Base-by-base conservation (phyloP, 257 asterid species). In the Solanum tacnaense region DNA sequence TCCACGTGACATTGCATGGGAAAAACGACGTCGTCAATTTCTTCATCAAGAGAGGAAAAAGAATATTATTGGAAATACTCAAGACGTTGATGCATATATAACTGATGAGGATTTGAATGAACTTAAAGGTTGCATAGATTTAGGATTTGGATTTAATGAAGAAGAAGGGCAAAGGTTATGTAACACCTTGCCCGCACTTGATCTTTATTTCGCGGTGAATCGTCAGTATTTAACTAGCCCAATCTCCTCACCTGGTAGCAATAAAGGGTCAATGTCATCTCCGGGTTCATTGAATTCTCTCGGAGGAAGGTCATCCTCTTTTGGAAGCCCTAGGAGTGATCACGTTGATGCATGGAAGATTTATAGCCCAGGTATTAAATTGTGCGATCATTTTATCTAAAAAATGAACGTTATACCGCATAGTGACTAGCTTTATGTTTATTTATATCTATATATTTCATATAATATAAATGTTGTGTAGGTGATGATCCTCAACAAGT, bases 101-200 rank as follows among this genome's bases (percentile, higher is more conserved):
- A 95, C 98, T 3, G 98, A 96, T 65, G 98, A 94, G 91, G 98
- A 96, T 76, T 89, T 96, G 74, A 91, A 91, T 6, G 98, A 96
- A 92, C 93, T 96, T 3, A 96, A 92, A 87, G 98, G 98, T 13
- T 94, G 95, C 92, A 96, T 96, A 27, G 98, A 96, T 87, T 86
- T 96, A 31, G 98, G 98, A 21, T 96, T 96, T 84, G 98, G 98
- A 1, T 96, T 96, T 88, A 94, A 96, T 4, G 98, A 94, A 81
- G 94, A 94, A 84, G 91, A 93, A 49, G 98, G 96, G 6, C 96
- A 94, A 73, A 84, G 88, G 6, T 88, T 96, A 7, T 93, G 98
- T 91, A 88, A 90, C 76, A 95, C 98, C 18, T 89, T 96, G 83
- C 98, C 98, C 1, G 98, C 98, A 1, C 91, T 96, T 25, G 98